Conservation (phyloP, 2,329 filamentous ascomycete genomes). For the Aspergillus amoenus region DNA sequence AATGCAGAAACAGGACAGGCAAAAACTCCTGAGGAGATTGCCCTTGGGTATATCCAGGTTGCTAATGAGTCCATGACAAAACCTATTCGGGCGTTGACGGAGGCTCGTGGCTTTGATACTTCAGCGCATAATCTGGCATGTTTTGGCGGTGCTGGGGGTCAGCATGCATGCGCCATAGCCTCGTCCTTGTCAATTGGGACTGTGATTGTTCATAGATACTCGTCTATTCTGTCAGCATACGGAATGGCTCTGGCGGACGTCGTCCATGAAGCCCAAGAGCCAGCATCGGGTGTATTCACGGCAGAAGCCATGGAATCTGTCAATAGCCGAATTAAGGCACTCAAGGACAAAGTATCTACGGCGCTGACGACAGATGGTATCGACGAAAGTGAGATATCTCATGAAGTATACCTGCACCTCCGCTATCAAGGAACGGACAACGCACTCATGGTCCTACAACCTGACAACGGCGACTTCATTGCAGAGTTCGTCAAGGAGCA, state of each 20-base stretch:
- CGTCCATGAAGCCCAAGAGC: conserved; percentile 77
- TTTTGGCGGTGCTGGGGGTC: conserved; percentile 88
- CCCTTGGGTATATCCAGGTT: conserved; percentile 43
- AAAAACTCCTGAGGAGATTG: conserved; percentile 46
- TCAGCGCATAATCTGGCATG: conserved; percentile 84
- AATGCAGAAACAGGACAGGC: conserved; percentile 53
- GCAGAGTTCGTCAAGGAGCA: conserved; percentile 74
- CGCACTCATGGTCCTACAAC: conserved; percentile 55
- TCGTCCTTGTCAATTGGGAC: conserved; percentile 80
- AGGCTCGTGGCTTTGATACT: conserved; percentile 89
- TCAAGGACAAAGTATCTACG: conserved; percentile 42
- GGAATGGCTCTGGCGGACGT: conserved; percentile 92
- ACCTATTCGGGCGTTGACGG: conserved; percentile 85
- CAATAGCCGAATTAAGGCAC: conserved; percentile 35
- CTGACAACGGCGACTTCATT: conserved; percentile 76
- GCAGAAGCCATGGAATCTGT: conserved; percentile 42
- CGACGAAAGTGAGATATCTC: conserved; percentile 35
- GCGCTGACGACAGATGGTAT: conserved; percentile 17
- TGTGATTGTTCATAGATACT: conserved; percentile 85
- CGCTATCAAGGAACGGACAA: conserved; percentile 54
- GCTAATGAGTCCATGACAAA: conserved; percentile 52
- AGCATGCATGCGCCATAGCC: conserved; percentile 89
- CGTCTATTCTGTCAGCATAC: conserved; percentile 86
- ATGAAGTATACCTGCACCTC: conserved; percentile 49
- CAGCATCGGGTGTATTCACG: conserved; percentile 49